Evolutionary conservation across 371 early-diverging fungal genomes (phyloP).

Genomic region (Thermomucor indicae-seudaticae): DNA sequence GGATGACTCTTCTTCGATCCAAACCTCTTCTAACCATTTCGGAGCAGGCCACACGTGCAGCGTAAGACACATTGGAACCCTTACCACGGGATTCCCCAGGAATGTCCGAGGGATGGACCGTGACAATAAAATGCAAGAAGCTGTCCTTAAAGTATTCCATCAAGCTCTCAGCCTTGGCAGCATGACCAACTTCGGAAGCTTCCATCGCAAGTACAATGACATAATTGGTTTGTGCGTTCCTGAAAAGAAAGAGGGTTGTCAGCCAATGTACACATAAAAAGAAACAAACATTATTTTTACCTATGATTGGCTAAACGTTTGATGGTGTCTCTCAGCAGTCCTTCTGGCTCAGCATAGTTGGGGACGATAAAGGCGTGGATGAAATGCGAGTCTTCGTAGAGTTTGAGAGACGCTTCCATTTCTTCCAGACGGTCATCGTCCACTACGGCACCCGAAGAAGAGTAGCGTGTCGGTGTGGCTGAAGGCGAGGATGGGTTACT

Average conservation of each 20-base stretch:
- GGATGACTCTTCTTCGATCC: conserved; percentile 46
- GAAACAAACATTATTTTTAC: conserved; percentile 15
- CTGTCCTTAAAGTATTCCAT: conserved; percentile 42
- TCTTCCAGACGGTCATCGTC: conserved; percentile 35
- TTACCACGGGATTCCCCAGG: conserved; percentile 79
- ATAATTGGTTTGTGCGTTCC: conserved; percentile 40
- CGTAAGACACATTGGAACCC: conserved; percentile 72
- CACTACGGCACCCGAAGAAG: conserved; percentile 19
- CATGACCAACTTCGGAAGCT: conserved; percentile 54
- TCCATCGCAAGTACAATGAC: conserved; percentile 78
- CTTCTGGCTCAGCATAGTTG: conserved; percentile 57
- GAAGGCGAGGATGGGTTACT: conserved; percentile 5
- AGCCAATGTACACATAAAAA: conserved; percentile 1
- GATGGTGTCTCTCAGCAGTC: conserved; percentile 40
- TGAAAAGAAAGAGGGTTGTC: conserved; percentile 6
- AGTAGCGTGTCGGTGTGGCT: conserved; percentile 18
- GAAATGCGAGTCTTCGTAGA: conserved; percentile 19
- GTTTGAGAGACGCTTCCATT: conserved; percentile 39
- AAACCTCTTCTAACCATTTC: conserved; percentile 29
- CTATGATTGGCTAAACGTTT: conserved; percentile 33
- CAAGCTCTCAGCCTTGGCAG: conserved; percentile 57
- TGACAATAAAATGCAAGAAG: conserved; percentile 50
- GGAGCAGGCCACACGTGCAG: conserved; percentile 42
- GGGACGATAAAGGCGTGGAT: conserved; percentile 61
- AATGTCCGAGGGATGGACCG: conserved; percentile 64